Evolutionary conservation across 2,329 filamentous ascomycete genomes (phyloP).

Genomic region (Colletotrichum sp.): DNA sequence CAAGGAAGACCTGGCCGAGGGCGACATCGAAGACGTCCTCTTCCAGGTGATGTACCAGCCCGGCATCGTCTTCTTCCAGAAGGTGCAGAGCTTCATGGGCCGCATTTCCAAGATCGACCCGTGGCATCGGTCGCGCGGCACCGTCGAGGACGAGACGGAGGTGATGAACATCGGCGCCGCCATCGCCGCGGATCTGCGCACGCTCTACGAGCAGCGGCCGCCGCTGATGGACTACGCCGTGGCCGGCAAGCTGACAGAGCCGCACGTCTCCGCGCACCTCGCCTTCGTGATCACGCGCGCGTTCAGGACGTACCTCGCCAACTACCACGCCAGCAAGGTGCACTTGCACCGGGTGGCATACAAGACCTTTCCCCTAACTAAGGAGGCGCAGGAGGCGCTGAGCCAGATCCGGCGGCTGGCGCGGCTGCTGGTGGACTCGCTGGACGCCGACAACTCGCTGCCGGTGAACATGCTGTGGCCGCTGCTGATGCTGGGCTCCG

Average conservation of each 20-base stretch:
- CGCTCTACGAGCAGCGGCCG: constrained; percentile 55
- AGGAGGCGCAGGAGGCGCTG: constrained; percentile 52
- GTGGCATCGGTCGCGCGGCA: constrained; percentile 60
- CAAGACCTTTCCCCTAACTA: constrained; percentile 55
- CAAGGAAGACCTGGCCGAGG: constrained; percentile 26
- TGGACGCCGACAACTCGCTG: constrained; percentile 47
- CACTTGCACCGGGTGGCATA: constrained; percentile 64
- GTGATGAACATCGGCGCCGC: constrained; percentile 59
- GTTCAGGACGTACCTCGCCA: constrained; percentile 61
- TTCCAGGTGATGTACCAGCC: constrained; percentile 62
- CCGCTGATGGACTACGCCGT: constrained; percentile 62
- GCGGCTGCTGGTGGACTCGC: constrained; percentile 46
- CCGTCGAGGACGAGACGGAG: constrained; percentile 62
- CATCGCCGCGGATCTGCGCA: constrained; percentile 55
- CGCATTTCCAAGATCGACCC: constrained; percentile 61
- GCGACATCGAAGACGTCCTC: constrained; percentile 53
- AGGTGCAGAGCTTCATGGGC: constrained; percentile 62
- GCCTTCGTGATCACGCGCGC: constrained; percentile 55
- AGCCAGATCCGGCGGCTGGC: constrained; percentile 53
- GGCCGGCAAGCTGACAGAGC: constrained; percentile 52
- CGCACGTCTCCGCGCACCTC: constrained; percentile 52
- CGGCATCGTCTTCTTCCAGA: constrained; percentile 61
- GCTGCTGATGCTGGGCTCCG: constrained; percentile 58
- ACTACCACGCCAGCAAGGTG: constrained; percentile 61
- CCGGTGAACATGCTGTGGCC: constrained; percentile 65